These are phyloP conservation scores for Agaricus subrufescens DNA, from an alignment of 768 basidiomycete species.

Conservation along the genomic window DNA sequence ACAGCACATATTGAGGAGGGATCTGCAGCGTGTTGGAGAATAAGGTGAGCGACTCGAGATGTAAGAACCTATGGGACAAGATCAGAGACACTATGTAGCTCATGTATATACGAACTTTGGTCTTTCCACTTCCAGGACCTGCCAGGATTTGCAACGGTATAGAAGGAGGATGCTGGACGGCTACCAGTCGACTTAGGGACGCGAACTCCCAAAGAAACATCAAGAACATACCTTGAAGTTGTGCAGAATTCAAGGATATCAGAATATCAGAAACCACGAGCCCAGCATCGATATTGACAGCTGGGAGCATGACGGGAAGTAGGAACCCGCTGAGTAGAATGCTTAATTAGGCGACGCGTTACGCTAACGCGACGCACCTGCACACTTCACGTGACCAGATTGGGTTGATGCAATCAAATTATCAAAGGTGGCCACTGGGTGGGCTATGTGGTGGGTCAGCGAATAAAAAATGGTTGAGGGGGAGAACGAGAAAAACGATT, in stretches of 20 bases:
- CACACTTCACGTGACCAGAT: too few species aligned
- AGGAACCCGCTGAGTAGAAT: too few species aligned
- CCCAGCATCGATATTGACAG: neutral
- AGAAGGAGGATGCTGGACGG: conserved; percentile 59
- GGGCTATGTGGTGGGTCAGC: too few species aligned
- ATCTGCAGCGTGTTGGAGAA: conserved; percentile 43
- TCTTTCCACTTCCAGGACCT: conserved; percentile 75
- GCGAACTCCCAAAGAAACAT: neutral
- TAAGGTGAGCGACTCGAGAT: conserved; percentile 63
- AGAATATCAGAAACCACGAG: conserved; percentile 10
- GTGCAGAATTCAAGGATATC: conserved; percentile 29
- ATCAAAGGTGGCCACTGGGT: too few species aligned
- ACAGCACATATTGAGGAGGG: conserved; percentile 70
- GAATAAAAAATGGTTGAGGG: too few species aligned
- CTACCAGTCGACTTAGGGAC: conserved; percentile 26
- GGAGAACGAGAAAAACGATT: too few species aligned
- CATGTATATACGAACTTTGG: conserved; percentile 33
- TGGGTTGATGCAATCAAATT: too few species aligned
- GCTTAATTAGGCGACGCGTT: too few species aligned
- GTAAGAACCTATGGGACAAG: conserved; percentile 49
- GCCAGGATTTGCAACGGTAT: conserved; percentile 76
- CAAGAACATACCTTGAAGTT: conserved; percentile 30
- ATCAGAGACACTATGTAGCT: neutral
- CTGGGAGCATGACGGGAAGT: neutral
- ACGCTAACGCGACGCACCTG: too few species aligned